phyloP scores from a whole-genome alignment of 441 rosid genomes.

The Eruca vesicaria region DNA sequence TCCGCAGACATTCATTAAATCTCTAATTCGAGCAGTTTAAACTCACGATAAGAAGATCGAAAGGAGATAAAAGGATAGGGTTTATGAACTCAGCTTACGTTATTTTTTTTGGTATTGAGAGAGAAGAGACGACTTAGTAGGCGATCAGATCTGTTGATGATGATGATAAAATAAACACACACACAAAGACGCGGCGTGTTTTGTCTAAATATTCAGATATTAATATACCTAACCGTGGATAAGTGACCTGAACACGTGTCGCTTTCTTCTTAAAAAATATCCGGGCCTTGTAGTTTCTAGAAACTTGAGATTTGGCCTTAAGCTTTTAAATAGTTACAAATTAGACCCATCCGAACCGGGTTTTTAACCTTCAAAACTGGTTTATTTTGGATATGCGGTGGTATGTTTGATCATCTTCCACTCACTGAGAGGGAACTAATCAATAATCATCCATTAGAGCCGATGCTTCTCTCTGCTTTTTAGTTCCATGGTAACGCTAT shows the following conservation, averaged over 20 bases:
- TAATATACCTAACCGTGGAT: constrained; percentile 15
- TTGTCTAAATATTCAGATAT: constrained; percentile 4
- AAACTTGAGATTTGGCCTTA: not conserved
- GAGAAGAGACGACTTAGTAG: constrained; percentile 16
- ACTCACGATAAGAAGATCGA: not conserved
- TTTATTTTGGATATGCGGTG: not conserved
- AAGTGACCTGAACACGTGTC: constrained; percentile 26
- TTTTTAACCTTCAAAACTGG: not conserved
- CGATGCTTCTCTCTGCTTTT: constrained; percentile 16
- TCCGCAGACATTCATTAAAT: not conserved
- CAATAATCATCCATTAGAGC: constrained; percentile 14
- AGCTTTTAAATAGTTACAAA: too few relatives aligned
- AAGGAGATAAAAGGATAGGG: not conserved
- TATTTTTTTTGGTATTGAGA: not conserved
- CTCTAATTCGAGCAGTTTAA: not conserved
- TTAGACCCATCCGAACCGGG: not conserved
- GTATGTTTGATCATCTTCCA: constrained; percentile 8
- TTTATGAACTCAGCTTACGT: constrained; percentile 1
- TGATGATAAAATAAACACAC: constrained; percentile 1
- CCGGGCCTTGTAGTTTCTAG: not conserved
- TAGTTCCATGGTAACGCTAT: constrained; percentile 57
- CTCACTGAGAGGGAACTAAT: constrained; percentile 1
- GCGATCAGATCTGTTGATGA: constrained; percentile 33
- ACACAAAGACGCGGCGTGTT: constrained; percentile 34
- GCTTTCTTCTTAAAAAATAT: not conserved